Evolutionary conservation across 495 filamentous ascomycete genomes (phyloP).

Genomic region (Penicillium ucsense): DNA sequence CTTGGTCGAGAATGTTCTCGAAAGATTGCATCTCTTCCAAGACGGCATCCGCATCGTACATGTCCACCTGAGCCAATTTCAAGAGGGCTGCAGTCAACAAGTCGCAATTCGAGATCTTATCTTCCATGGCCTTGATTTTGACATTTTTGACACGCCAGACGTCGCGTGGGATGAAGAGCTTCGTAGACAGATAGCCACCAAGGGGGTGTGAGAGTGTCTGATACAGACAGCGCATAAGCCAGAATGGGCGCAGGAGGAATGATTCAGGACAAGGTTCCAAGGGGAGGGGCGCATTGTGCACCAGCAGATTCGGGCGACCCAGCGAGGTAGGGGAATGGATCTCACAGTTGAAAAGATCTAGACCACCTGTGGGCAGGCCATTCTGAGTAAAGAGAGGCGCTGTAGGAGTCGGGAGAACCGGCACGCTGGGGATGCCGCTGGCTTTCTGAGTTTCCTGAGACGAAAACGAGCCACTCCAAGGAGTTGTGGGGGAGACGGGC

Average conservation of each 20-base stretch:
- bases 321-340: slow-evolving; percentile 66
- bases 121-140: slow-evolving; percentile 80
- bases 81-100: slow-evolving; percentile 80
- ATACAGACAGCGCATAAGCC: slow-evolving; percentile 89
- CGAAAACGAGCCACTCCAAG: slow-evolving; percentile 58
- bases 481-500: slow-evolving; percentile 64
- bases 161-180: slow-evolving; percentile 83
- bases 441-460: slow-evolving; percentile 39
- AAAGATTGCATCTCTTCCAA: slow-evolving; percentile 93
- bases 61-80: slow-evolving; percentile 75
- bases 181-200: slow-evolving; percentile 83
- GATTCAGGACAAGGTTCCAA: slow-evolving; percentile 90
- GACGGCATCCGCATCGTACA: slow-evolving; percentile 79
- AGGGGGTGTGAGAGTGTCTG: slow-evolving; percentile 86
- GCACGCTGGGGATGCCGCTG: slow-evolving; percentile 39
- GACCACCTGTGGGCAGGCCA: slow-evolving; percentile 51
- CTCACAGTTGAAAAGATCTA: slow-evolving; percentile 77
- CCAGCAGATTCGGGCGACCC: slow-evolving; percentile 52
- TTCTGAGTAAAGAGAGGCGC: slow-evolving; percentile 44
- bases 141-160: slow-evolving; percentile 92
- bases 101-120: slow-evolving; percentile 93
- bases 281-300: slow-evolving; percentile 53
- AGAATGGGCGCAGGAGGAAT: slow-evolving; percentile 79
- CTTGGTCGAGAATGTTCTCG: slow-evolving; percentile 78
- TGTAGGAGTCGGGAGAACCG: slow-evolving; percentile 61